A percentile compares a stretch with the other conserved stretches of the same genome.
Evolutionary conservation across 495 filamentous ascomycete genomes (phyloP).

Genomic region (Hypoxylon intermedium): DNA sequence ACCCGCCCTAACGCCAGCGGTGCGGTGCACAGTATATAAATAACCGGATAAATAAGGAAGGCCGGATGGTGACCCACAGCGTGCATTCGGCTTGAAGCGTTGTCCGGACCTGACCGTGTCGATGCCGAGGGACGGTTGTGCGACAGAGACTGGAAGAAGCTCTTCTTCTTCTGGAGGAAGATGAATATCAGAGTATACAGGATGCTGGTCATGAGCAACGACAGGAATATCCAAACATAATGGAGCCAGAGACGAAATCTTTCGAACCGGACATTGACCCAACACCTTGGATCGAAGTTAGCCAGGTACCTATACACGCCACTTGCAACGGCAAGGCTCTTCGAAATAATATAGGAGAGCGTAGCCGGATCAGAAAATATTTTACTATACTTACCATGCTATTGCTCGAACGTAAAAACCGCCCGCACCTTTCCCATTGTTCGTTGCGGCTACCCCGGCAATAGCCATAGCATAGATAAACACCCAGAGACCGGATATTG

Average conservation of each 20-base stretch:
- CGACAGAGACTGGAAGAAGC: slow-evolving; percentile 10
- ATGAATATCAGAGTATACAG: slow-evolving; percentile 72
- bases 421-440: slow-evolving; percentile 53
- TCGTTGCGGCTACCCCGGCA: slow-evolving; percentile 58
- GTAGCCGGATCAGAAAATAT: neutral
- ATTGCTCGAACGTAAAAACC: slow-evolving; percentile 68
- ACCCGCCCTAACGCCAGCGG: slow-evolving; percentile 76
- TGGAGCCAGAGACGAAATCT: slow-evolving; percentile 71
- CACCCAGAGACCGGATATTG: slow-evolving; percentile 62
- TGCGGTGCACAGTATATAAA: slow-evolving; percentile 74
- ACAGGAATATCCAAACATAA: slow-evolving; percentile 81
- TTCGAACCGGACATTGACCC: slow-evolving; percentile 69
- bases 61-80: slow-evolving; percentile 60
- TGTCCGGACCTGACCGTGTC: slow-evolving; percentile 1
- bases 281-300: slow-evolving; percentile 58
- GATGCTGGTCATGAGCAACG: slow-evolving; percentile 66
- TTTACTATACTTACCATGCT: slow-evolving; percentile 67
- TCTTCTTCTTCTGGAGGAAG: slow-evolving; percentile 52
- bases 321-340: slow-evolving; percentile 7
- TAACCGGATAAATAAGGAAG: slow-evolving; percentile 78
- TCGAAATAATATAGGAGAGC: neutral
- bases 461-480: slow-evolving; percentile 66
- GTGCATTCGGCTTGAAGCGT: slow-evolving; percentile 7
- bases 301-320: neutral
- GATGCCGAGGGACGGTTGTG: slow-evolving; percentile 13